Evolutionary conservation across 148 eudicot genomes (phyloP), one percentile per base, ranked within the genome.

Genomic region (Persicaria tinctoria): DNA sequence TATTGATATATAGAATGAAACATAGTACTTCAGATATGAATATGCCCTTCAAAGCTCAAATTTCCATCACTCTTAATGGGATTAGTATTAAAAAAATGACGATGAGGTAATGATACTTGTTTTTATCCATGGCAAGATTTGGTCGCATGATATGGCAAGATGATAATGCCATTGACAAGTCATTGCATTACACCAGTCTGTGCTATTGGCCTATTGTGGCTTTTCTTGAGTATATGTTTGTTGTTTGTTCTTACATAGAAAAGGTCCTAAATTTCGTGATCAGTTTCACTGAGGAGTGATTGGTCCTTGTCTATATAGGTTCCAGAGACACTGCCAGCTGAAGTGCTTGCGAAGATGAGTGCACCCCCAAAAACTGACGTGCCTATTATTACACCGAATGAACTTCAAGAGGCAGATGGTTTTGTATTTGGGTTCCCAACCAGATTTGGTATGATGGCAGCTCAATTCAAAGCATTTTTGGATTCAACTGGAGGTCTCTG

Each of bases 371-470:
- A 51, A 55, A 73, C 46, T 41, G 46, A 73, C 6, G 75, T 73
- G 46, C 75, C 75, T 20, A 73, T 38, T 10, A 73, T 73, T 27
- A 23, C 44, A 3, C 46, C 62, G 3, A 46, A 73, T 51, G 62
- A 73, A 12, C 75, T 73, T 27, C 44, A 54, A 10, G 75, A 73
- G 20, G 75, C 75, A 27, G 75, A 73, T 12, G 75, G 75, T 1
- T 51, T 73, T 16, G 62, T 73, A 9, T 73, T 73, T 5, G 75
- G 75, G 44, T 73, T 73, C 75, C 75, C 75, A n/a, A 73, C 75
- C 14, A 73, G 75, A 41, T 73, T 73, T 32, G 75, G 75, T 6
- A 73, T 73, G 75, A 73, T 73, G 75, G 75, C 75, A 48, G 41
- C 75, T 6, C 75, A 73, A 41, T 73, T 73, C 48, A 73, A 73